Evolutionary conservation across 192 early-diverging fungal genomes (phyloP), one percentile per base, ranked within the genome.

Genomic region (Backusella luteola): DNA sequence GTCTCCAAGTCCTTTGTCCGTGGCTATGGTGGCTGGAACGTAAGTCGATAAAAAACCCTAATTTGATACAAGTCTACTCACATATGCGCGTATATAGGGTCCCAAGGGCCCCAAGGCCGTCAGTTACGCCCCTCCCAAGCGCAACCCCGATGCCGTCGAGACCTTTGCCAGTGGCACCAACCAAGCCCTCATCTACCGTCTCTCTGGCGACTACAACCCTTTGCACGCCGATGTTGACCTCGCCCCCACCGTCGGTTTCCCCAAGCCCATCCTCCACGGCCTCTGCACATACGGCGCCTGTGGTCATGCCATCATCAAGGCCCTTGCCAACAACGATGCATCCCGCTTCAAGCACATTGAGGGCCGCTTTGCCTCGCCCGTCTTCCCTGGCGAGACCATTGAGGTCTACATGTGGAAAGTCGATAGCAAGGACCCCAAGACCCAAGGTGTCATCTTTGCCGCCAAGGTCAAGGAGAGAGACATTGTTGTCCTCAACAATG

Each of bases 181-280:
- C n/a, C 88, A 91, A 75, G 93, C 93, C 11, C 78, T 93, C 26
- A 71, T 93, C 3, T 94, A 94, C 81, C 85, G 93, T 67, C 78
- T 94, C n/a, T 91, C 89, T 35, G 93, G 90, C 34, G 93, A 94
- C 73, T 94, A 90, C 77, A 94, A 94, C 77, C 91, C 91, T 1
- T 76, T 94, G 44, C 93, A 94, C 76, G 90, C 90, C 29, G 93
- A 94, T 78, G 85, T 88, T 14, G 80, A 79, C 0, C 80, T 94
- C 39, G 91, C 91, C 6, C 86, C 88, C 42, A 74, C 70, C 8
- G 81, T 94, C 15, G 93, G 93, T 3, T 92, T 94, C 85, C 87
- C 89, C 46, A 88, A 87, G 15, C 90, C 92, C n/a, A 91, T 94
- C 79, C 77, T 94, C 7, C 93, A 94, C 77, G 93, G 93, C 26